Base-by-base conservation (phyloP, 2,329 filamentous ascomycete species). In the Chaetomium olivaceum region DNA sequence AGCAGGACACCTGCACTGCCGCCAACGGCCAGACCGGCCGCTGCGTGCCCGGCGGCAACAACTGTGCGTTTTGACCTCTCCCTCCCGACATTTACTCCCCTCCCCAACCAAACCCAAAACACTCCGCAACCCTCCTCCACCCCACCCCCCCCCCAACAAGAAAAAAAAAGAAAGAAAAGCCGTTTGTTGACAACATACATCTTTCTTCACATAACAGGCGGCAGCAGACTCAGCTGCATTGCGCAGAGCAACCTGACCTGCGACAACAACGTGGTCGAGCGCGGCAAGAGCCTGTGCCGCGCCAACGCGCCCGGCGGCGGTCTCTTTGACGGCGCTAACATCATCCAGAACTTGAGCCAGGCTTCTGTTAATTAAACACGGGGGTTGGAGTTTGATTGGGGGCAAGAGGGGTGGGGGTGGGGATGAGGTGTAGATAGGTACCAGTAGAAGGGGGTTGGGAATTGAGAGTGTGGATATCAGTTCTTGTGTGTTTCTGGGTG, bases 11-110 rank as follows among this genome's bases (percentile, higher is more conserved):
- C 59, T 78, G 77, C 74, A 71, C 56, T 3, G 59, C 63, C 25
- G 71, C 73, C 62, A 75, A 76, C 67, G 76, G 76, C 63, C 67
- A 74, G 67, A 50, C 65, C 9, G 77, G 77, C 23, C 73, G 73
- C 43, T 78, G 77, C 66, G 75, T 78, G 2, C 76, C 77, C 33
- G 74, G 71, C n/a, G 72, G 72, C 21, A 75, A 77, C 70, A 72
- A 73, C 66, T 78, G 76, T 78, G 65, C 69, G 76, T 70, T 6
- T 11, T 11, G 9, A 2, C 33, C 33, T 12, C 33, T 12, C 33
- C 31, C 31, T 33, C 31, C 31, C 31, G 31, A 12, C 33, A 8
- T 36, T 36, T 12, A n/a, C n/a, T 9, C 8, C 33, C 11, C 11
- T 12, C 9, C 9, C 33, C 33, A 7, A 43, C 16, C 16, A 12